Percentiles rank a stretch among this genome's conserved stretches.
Conservation (phyloP, 2,329 filamentous ascomycete genomes). For the Colletotrichum abscissum region DNA sequence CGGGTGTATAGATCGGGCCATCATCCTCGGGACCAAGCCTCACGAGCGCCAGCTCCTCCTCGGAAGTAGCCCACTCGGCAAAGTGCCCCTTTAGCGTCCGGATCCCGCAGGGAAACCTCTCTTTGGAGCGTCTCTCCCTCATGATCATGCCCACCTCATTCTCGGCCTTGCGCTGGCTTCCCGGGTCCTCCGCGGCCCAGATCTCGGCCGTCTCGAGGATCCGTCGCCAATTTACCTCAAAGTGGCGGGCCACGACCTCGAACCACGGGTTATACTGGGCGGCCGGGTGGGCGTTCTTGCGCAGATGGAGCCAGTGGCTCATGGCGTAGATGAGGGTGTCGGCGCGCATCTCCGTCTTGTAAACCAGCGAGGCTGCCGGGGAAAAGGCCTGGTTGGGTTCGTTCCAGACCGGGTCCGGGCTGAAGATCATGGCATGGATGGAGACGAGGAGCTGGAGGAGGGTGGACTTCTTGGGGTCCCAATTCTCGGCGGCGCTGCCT, state of each 20-base stretch:
- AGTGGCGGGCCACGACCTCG: constrained; percentile 14
- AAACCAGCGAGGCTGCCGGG: constrained; percentile 39
- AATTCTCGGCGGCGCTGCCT: constrained; percentile 48
- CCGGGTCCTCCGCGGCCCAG: neutral
- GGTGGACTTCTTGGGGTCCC: constrained; percentile 59
- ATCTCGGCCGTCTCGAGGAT: neutral
- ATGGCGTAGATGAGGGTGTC: constrained; percentile 45
- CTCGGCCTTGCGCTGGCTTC: neutral
- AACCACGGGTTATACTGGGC: neutral
- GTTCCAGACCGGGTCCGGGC: constrained; percentile 64
- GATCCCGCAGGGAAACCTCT: neutral
- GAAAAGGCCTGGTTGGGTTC: constrained; percentile 54
- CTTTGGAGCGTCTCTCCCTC: neutral
- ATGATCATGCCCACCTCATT: neutral
- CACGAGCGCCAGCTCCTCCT: neutral
- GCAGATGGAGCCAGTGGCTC: constrained; percentile 40
- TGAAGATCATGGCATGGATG: constrained; percentile 69
- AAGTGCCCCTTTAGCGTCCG: neutral
- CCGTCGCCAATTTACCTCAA: neutral
- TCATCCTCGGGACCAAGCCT: neutral
- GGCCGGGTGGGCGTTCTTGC: neutral
- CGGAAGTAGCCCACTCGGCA: neutral
- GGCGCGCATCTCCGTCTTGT: constrained; percentile 43
- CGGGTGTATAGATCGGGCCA: no score
- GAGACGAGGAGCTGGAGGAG: constrained; percentile 64